Percentiles rank a stretch among this genome's conserved stretches.
Evolutionary conservation across 2,329 filamentous ascomycete species (phyloP).

Genomic region (Paracorniculantispora psalliotae): DNA sequence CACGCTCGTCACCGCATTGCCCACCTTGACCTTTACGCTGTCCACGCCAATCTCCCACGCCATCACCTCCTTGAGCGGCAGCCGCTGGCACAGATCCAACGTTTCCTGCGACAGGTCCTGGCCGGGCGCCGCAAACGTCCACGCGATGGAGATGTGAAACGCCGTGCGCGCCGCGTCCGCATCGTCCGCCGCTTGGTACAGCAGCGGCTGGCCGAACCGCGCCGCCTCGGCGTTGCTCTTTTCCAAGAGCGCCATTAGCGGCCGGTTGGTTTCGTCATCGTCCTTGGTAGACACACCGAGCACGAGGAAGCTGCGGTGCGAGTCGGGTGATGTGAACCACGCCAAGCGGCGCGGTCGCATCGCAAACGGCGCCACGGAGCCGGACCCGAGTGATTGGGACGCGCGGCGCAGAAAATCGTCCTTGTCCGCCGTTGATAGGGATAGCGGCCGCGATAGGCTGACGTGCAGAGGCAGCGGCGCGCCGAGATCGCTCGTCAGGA

Average conservation of each 20-base stretch:
- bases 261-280: slow-evolving; percentile 34
- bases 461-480: slow-evolving; percentile 80
- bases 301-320: slow-evolving; percentile 79
- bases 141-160: slow-evolving; percentile 89
- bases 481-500: slow-evolving; percentile 73
- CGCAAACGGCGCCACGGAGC: slow-evolving; percentile 28
- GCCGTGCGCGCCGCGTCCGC: slow-evolving; percentile 33
- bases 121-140: slow-evolving; percentile 60
- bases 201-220: slow-evolving; percentile 58
- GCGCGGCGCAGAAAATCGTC: slow-evolving; percentile 60
- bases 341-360: slow-evolving; percentile 36
- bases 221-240: slow-evolving; percentile 61
- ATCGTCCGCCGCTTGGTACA: slow-evolving; percentile 51
- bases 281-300: slow-evolving; percentile 50
- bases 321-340: slow-evolving; percentile 50
- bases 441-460: slow-evolving; percentile 78
- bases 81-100: slow-evolving; percentile 21
- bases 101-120: slow-evolving; percentile 29
- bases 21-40: slow-evolving; percentile 69
- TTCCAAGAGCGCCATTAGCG: slow-evolving; percentile 57
- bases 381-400: slow-evolving; percentile 31
- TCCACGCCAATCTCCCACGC: slow-evolving; percentile 49
- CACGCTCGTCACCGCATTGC: slow-evolving; percentile 59
- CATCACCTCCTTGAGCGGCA: slow-evolving; percentile 27
- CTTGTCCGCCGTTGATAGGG: slow-evolving; percentile 67